Base-by-base conservation (phyloP, 371 early-diverging fungal species). In the Mortierella polycephala region DNA sequence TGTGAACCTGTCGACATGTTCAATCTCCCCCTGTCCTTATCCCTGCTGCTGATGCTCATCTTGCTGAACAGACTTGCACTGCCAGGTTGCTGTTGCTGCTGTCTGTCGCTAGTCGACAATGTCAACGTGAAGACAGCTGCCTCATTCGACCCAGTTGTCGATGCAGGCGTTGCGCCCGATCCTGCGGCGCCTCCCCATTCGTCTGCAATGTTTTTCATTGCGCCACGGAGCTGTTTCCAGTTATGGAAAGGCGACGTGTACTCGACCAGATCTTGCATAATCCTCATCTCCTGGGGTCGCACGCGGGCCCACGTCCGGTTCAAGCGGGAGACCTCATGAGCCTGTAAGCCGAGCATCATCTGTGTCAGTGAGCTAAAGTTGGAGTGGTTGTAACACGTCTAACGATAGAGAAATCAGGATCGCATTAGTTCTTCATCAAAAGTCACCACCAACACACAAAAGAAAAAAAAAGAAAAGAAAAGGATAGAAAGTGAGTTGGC, bases 301-400 rank as follows among this genome's bases (percentile, higher is more conserved):
- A 92, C 88, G 11, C 85, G 74, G 5, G 81, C 60, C 92, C 92
- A 92, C 7, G 91, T 91, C 16, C 83, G 85, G 37, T 67, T 74
- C 20, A 92, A 72, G 13, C 92, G 83, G 10, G 86, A 87, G 0
- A 92, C 90, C 0, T 87, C 82, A 16, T 88, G 86, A 4, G 86
- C 85, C 55, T 91, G 91, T 21, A 92, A 66, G 1, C 90, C 91
- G 23, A 91, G 80, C 41, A 90, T 80, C 41, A 92, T 83, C 64
- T 90, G 90, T 1, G 88, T 84, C 18, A 90, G 55, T 0, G 91
- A 88, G 1, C 90, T 83, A 67, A 90, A 92, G 62, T 92, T 92
- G 73, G 86, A 85, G 71, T 87, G 86, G 18, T 82, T 62, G 51
- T 86, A 86, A 56, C 91, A 92, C 76, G 88, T 89, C 88, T 90